Base-by-base conservation (phyloP, 1,139 yeast species). In the Magnusiomyces suaveolens region DNA sequence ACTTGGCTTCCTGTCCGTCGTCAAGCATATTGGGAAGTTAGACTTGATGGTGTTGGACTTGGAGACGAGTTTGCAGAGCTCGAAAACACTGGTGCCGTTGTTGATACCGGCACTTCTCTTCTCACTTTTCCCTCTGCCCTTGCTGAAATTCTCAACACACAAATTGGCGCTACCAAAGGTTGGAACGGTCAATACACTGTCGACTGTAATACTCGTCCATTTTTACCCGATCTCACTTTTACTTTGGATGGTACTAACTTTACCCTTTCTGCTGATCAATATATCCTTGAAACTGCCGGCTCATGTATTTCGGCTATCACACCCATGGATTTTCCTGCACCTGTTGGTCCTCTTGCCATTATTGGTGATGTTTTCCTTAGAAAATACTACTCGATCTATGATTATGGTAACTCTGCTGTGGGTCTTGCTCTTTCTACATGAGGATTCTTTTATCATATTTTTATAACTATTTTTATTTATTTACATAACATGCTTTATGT, bases 21-120 rank as follows among this genome's bases (percentile, higher is more conserved):
- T 79, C 87, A 90, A 82, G 98, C 97, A 43, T 92, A 92, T 80
- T 92, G 98, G 98, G 98, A 92, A 77, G 98, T 92, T 58, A 80
- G 85, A 61, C 84, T 92, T 62, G 88, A 88, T 64, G 90, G 96
- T 64, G 76, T 92, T 68, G 87, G 90, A 43, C 78, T 92, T 60
- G 98, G 98, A 64, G 85, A 84, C 61, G 96, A 92, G 73, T 85
- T 79, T 66, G 96, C 97, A 51, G 82, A 79, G 64, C 80, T 92
- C 66, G 80, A 78, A 64, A 75, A 76, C 65, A 84, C 92, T 59
- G 98, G 98, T 71, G 98, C 97, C 64, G 97, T 96, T 58, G 87
- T 92, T 67, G 98, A 92, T 72, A 92, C 98, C 57, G 98, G 98
- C 73, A 92, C 98, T 61, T 90, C 97, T 32, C 80, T 92, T 72